Base-by-base conservation (phyloP, 495 filamentous ascomycete species). In the Tuber magnatum region DNA sequence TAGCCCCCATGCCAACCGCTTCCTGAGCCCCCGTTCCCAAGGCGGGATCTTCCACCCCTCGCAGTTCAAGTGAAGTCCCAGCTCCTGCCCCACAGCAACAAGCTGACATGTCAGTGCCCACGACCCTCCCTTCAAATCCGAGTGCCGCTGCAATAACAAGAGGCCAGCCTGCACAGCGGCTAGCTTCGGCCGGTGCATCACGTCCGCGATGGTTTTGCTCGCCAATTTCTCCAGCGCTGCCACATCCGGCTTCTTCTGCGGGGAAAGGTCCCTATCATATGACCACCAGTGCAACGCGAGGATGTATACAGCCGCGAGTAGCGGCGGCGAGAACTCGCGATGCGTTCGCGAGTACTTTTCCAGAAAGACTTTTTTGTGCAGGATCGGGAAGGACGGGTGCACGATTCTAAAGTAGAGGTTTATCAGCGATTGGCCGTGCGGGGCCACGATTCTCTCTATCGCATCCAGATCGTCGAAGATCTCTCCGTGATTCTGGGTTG, bases 151-250 rank as follows among this genome's bases (percentile, higher is more conserved):
- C 76, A 94, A 91, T 35, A 99, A 87, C 48, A 99, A 84, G 70
- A 99, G 85, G 16, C 94, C 95, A 5, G 93, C 94, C 83, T 99
- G 95, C 42, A 99, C 88, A 3, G 94, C 95, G 24, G 94, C 94
- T n/a, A 97, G 87, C 76, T 94, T 97, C 4, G 95, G 92, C 76
- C 91, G 86, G 74, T 91, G 90, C 84, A 97, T 89, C 69, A 93
- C 92, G 73, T 92, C 89, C 3, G 88, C 88, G 69, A 97, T 86
- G 43, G 91, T 87, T 70, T 88, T 88, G 76, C 90, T 87, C 46
- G 94, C 92, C 42, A 93, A 85, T 76, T 90, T 88, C 84, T 97
- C 94, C 51, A 97, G 85, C 75, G 90, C 89, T 48, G 86, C 85
- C 69, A 92, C 86, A 83, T 97, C 92, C 10, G 94, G 92, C 74